Evolutionary conservation across 345 rosid species (phyloP).

Genomic region (Corchorus olitorius): DNA sequence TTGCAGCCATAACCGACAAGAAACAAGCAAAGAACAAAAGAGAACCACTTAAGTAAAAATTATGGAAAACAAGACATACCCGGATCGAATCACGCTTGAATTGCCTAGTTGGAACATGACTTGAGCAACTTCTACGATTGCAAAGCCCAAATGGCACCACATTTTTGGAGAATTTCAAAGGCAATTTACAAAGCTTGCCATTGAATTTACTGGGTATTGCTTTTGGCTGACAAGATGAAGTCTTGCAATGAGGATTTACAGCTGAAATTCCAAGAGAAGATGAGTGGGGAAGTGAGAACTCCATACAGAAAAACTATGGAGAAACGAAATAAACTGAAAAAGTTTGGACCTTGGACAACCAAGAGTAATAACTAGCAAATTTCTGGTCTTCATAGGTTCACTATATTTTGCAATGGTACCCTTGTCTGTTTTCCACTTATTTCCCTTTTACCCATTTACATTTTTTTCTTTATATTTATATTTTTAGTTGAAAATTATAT

Average conservation of each 20-base stretch:
- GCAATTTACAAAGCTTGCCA: conserved; percentile 9
- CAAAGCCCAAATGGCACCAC: conserved; percentile 28
- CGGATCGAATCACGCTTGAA: conserved; percentile 34
- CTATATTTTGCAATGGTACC: background rate
- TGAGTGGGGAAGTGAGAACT: conserved; percentile 40
- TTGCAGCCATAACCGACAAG: conserved; percentile 3
- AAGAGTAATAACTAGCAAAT: background rate
- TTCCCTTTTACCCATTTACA: background rate
- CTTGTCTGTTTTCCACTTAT: background rate
- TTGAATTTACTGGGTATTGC: conserved; percentile 21
- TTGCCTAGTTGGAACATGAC: conserved; percentile 18
- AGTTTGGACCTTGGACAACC: background rate
- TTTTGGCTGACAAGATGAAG: conserved; percentile 22
- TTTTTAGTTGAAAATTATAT: too few relatives aligned
- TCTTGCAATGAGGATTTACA: conserved; percentile 21
- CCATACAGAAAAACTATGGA: conserved; percentile 31
- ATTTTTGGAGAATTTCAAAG: conserved; percentile 25
- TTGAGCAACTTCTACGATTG: conserved; percentile 27
- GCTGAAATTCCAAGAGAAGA: conserved; percentile 39
- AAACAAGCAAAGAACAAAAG: background rate
- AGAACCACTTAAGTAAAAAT: background rate
- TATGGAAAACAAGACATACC: conserved; percentile 36
- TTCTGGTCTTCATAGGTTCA: conserved; percentile 14
- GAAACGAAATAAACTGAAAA: background rate
- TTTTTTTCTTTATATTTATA: background rate